A percentile compares a stretch with the other conserved stretches of the same genome.
Evolutionary conservation across 305 asterid genomes (phyloP).

Genomic region (Salvia sclarea): DNA sequence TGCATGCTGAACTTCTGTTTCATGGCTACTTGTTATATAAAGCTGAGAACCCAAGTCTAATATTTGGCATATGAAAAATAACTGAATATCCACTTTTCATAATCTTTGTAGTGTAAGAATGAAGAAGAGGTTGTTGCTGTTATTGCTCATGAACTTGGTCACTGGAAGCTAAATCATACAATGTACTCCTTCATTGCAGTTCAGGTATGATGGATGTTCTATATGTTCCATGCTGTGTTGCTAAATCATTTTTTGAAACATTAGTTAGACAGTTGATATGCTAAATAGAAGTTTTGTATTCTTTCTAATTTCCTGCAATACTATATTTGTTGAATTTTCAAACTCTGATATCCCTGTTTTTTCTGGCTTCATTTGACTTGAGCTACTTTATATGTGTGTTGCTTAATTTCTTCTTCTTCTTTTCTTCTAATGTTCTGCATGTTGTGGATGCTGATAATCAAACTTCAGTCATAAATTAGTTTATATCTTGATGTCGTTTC

Average conservation of each 20-base stretch:
- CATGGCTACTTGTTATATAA: not conserved
- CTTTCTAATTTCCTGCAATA: not conserved
- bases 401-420: not conserved
- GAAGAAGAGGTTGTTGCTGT: constrained; percentile 98
- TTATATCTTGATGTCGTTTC: not conserved
- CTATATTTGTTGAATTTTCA: not conserved
- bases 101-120: constrained; percentile 71
- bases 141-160: constrained; percentile 98
- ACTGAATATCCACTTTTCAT: constrained; percentile 13
- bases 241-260: not conserved
- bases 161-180: constrained; percentile 97
- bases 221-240: constrained; percentile 3
- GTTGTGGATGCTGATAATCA: not conserved
- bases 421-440: not conserved
- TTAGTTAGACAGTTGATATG: not conserved
- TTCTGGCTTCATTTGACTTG: not conserved
- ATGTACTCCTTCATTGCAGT: constrained; percentile 88
- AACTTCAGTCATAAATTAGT: constrained; percentile 3
- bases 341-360: not conserved
- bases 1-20: not conserved
- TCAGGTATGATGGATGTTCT: constrained; percentile 59
- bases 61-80: not conserved
- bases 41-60: not conserved
- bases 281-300: constrained; percentile 3
- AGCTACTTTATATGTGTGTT: not conserved